These are phyloP conservation scores for Cercospora zeina DNA, from an alignment of 2,329 filamentous ascomycete genomes.

Conservation along the genomic window DNA sequence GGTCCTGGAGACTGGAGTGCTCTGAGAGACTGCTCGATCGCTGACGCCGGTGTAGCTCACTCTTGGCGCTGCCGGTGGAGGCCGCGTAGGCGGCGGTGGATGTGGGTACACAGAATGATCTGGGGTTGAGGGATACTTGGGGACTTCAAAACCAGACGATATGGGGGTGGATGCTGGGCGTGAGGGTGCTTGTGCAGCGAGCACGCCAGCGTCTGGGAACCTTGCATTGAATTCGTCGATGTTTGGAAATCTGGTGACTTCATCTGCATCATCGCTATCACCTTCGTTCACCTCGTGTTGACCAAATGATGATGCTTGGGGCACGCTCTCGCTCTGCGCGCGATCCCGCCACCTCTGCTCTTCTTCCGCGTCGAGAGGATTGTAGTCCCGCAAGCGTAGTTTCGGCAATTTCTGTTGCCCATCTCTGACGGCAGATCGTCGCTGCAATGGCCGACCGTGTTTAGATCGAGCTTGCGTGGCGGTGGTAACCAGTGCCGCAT, in stretches of 20 bases:
- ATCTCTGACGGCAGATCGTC: slow-evolving; percentile 52
- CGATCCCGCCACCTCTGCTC: slow-evolving; percentile 77
- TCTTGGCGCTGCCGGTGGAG: slow-evolving; percentile 57
- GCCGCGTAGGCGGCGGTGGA: slow-evolving; percentile 56
- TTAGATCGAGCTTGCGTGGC: slow-evolving; percentile 55
- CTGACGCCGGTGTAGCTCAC: slow-evolving; percentile 80
- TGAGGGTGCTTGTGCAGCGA: slow-evolving; percentile 58
- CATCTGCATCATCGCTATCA: slow-evolving; percentile 21
- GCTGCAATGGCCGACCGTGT: slow-evolving; percentile 52
- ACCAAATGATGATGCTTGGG: slow-evolving; percentile 31
- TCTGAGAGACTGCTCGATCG: slow-evolving; percentile 52
- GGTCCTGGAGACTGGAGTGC: slow-evolving; percentile 39
- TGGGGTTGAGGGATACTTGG: slow-evolving; percentile 38
- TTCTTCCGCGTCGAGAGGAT: slow-evolving; percentile 77
- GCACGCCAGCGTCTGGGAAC: slow-evolving; percentile 69
- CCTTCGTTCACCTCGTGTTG: slow-evolving; percentile 51
- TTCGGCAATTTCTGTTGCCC: slow-evolving; percentile 56
- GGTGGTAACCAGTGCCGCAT: slow-evolving; percentile 61
- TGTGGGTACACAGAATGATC: slow-evolving; percentile 42
- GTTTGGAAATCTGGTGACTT: slow-evolving; percentile 26
- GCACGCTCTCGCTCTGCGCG: slow-evolving; percentile 65
- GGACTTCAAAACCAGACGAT: slow-evolving; percentile 32
- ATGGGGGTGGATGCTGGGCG: slow-evolving; percentile 35
- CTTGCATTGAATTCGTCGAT: slow-evolving; percentile 82
- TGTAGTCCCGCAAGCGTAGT: slow-evolving; percentile 60